These are phyloP conservation scores for Tritrichomonas foetus DNA, from an alignment of 208 protist genomes.

Conservation along the genomic window DNA sequence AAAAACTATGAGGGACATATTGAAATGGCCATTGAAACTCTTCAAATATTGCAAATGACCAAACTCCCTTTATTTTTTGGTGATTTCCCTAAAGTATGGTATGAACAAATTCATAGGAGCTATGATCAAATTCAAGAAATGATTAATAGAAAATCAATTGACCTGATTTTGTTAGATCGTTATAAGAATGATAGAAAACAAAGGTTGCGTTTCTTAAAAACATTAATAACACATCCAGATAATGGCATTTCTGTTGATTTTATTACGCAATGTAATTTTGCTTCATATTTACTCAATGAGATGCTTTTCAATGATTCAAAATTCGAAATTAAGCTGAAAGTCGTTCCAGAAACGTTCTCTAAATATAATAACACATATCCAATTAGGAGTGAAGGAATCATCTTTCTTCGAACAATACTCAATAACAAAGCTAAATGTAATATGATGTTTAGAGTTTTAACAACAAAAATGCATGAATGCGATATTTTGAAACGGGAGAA, in stretches of 20 bases:
- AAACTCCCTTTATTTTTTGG: too few relatives aligned
- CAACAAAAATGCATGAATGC: too few relatives aligned
- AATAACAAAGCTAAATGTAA: too few relatives aligned
- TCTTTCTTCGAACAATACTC: background rate
- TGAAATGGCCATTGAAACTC: too few relatives aligned
- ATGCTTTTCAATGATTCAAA: background rate
- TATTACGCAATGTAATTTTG: background rate
- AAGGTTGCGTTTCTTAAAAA: background rate
- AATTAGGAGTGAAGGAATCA: background rate
- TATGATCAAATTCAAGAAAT: background rate
- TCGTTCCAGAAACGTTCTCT: background rate
- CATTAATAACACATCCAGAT: background rate
- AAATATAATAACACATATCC: background rate
- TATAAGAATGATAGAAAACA: background rate
- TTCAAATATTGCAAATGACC: too few relatives aligned
- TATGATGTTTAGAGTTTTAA: too few relatives aligned
- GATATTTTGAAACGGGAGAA: background rate
- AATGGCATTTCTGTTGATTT: background rate
- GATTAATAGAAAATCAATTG: background rate
- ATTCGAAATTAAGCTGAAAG: background rate
- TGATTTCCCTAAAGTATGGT: background rate
- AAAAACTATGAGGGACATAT: too few relatives aligned
- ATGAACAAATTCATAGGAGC: too few relatives aligned
- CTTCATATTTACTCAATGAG: background rate
- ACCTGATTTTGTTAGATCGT: background rate